phyloP scores from a whole-genome alignment of 2,329 filamentous ascomycete species.

The Aspergillus neotritici region DNA sequence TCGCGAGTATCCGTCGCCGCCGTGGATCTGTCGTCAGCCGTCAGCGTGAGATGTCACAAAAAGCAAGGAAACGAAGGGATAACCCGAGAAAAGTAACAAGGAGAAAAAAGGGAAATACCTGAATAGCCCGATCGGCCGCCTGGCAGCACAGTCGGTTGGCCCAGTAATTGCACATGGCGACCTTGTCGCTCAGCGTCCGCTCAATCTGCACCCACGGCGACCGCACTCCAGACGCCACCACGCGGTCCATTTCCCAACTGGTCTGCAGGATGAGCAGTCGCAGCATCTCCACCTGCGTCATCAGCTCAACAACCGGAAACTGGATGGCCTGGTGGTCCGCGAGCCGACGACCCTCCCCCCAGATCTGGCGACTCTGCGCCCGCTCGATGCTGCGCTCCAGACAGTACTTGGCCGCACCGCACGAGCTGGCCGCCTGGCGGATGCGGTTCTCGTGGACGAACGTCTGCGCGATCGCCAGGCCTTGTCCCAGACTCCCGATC shows the following conservation, averaged over 20 bases:
- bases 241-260: conserved; percentile 55
- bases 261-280: conserved; percentile 57
- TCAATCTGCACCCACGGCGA: conserved; percentile 50
- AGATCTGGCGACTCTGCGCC: conserved; percentile 45
- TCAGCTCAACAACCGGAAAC: conserved; percentile 58
- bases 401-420: conserved; percentile 51
- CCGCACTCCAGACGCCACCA: conserved; percentile 29
- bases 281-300: conserved; percentile 59
- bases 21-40: conserved; percentile 39
- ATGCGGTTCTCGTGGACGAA: conserved; percentile 63
- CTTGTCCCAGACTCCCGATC: conserved; percentile 49
- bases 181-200: conserved; percentile 54
- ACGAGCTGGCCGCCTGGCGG: conserved; percentile 54
- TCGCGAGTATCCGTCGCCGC: conserved; percentile 54
- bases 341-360: conserved; percentile 19
- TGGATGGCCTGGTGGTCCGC: conserved; percentile 57
- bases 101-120: conserved; percentile 32
- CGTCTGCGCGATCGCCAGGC: conserved; percentile 57
- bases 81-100: not conserved
- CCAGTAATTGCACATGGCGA: conserved; percentile 63
- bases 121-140: conserved; percentile 58
- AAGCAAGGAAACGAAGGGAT: not conserved
- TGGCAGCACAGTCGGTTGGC: conserved; percentile 57
- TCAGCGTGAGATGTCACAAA: not conserved
- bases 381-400: conserved; percentile 54